Percentiles rank a stretch among this genome's conserved stretches.
Conservation (phyloP, 768 basidiomycete species). For the Chalciporus sphaerocephalus region DNA sequence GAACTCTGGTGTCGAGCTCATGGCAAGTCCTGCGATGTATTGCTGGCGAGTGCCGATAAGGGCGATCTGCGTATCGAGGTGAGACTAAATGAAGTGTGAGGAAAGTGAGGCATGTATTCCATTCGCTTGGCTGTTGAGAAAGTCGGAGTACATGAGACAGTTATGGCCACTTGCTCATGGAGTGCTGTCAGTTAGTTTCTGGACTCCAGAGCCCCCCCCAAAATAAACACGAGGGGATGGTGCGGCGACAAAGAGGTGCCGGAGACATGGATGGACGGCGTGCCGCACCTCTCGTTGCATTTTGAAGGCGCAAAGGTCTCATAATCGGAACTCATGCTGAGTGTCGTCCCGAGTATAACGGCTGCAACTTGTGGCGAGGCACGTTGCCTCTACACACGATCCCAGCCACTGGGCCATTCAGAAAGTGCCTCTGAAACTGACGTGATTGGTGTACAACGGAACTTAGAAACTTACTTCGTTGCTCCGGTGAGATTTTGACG, state of each 20-base stretch:
- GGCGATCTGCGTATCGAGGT: conserved; percentile 2
- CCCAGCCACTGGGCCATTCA: background rate
- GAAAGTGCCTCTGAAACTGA: background rate
- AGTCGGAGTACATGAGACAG: background rate
- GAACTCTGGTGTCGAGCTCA: background rate
- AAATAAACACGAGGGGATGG: conserved; percentile 12
- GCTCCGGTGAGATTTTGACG: background rate
- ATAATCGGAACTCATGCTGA: background rate
- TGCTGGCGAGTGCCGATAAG: background rate
- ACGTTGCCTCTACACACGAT: conserved; percentile 10
- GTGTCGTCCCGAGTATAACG: conserved; percentile 2
- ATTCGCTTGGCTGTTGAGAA: background rate
- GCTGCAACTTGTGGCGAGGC: conserved; percentile 15
- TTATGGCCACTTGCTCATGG: conserved; percentile 1
- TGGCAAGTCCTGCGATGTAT: conserved; percentile 1
- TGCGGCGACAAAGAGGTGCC: background rate
- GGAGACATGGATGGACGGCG: conserved; percentile 2
- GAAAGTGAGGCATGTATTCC: conserved; percentile 5
- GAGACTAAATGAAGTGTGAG: conserved; percentile 9
- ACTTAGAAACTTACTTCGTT: background rate
- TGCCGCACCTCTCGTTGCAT: conserved; percentile 11
- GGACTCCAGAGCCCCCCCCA: background rate
- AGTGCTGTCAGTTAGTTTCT: background rate
- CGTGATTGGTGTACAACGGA: background rate
- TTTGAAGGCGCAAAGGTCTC: conserved; percentile 12